Evolutionary conservation across 169 alveolate genomes (phyloP), one percentile per base, ranked within the genome.

Genomic region (Theileria orientalis): DNA sequence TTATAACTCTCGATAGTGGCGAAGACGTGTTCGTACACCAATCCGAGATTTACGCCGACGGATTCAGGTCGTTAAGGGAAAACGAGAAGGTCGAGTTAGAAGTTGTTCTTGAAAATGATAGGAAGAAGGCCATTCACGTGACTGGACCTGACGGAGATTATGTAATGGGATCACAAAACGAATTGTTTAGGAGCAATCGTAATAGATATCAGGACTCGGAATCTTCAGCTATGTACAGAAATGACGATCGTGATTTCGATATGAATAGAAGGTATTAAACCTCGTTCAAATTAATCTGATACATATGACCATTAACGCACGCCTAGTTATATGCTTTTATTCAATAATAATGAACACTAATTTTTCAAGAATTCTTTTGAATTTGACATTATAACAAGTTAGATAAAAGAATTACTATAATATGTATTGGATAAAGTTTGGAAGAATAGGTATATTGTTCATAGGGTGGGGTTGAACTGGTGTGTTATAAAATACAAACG

Each of bases 11-110:
- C 8, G 92, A 87, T 19, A 89, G 82, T 57, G 93, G 93, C 21
- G 91, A 83, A 63, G 94, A 90, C 42, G 76, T 90, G 46, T 90
- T 90, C 76, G 94, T 90, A 40, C 94, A 90, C 72, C 94, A 90
- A 72, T 75, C 84, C 54, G 91, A 75, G 42, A 90, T 90, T 40
- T 74, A 85, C 32, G 92, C 92, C n/a, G 90, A 76, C 62, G 94
- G 94, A 11, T 90, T 87, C 85, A 64, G 94, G 30, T 78, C 86
- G 37, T 73, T 90, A 40, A 78, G 74, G 8, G 93, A 90, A 57
- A 90, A 77, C 40, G 94, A 90, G 57, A 63, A 74, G 57, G 94
- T 85, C 16, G 90, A 76, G 25, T 75, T 68, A 30, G 87, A 78
- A 37, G 78, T 90, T 25, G 86, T 84, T 52, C 59, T 87, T 23